Conservation (phyloP, 306 rosid species). For the Castanopsis chinensis region DNA sequence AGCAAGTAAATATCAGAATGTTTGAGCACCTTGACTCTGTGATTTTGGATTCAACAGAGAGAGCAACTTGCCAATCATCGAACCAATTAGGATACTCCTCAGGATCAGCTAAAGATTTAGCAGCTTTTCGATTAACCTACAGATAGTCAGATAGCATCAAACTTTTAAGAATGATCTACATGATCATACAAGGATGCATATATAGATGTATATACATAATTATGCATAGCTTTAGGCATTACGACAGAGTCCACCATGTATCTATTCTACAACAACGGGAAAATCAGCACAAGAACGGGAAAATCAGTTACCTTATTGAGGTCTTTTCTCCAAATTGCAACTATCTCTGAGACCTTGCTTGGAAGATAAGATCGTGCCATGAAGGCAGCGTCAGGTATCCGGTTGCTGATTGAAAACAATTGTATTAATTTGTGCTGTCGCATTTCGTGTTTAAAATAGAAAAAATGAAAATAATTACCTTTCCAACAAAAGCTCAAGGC, state of each 20-base stretch:
- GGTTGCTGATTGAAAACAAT: slow-evolving; percentile 58
- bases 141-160: slow-evolving; percentile 15
- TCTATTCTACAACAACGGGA: slow-evolving; percentile 1
- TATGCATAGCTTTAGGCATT: background rate
- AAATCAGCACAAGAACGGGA: background rate
- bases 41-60: slow-evolving; percentile 79
- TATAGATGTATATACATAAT: background rate
- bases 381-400: slow-evolving; percentile 99
- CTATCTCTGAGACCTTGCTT: slow-evolving; percentile 95
- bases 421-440: slow-evolving; percentile 2
- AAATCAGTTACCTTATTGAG: slow-evolving; percentile 66
- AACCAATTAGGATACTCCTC: slow-evolving; percentile 95
- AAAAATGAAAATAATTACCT: slow-evolving; percentile 49
- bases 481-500: slow-evolving; percentile 90
- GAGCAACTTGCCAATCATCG: slow-evolving; percentile 97
- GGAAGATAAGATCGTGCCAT: slow-evolving; percentile 99
- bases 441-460: slow-evolving; percentile 7
- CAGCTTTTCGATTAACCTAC: slow-evolving; percentile 94
- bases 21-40: slow-evolving; percentile 55
- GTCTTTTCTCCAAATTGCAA: slow-evolving; percentile 95
- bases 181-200: background rate
- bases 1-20: background rate
- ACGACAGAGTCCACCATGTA: slow-evolving; percentile 2
- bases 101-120: slow-evolving; percentile 96
- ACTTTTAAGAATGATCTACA: slow-evolving; percentile 1